Base-by-base conservation (phyloP, 202 grass and related monocot genomes). In the Carex sylvatica region DNA sequence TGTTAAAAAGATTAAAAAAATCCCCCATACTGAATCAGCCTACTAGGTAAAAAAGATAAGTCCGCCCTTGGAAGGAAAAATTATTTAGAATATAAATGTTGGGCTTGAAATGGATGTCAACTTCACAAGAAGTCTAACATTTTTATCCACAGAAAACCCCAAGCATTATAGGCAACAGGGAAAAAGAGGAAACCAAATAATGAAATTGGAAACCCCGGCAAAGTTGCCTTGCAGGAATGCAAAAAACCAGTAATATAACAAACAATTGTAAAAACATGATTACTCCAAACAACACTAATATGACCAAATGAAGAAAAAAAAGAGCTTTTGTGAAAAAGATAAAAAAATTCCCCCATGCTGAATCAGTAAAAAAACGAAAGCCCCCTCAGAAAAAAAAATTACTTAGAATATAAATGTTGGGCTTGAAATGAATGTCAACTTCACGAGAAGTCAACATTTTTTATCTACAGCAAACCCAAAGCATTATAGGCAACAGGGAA, bases 101-200 rank as follows among this genome's bases (percentile, higher is more conserved):
- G 72, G 49, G 49, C 15, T 75, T 75, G 26, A 75, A 33, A 75
- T 31, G 28, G 51, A 33, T 18, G 49, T 56, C 49, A 36, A 78
- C 52, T 78, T 9, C 30, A 59, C 6, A 4, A 16, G 13, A 58
- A 59, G 14, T 30, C n/a, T 0, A 1, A 78, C 9, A 19, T 35
- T 35, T 16, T 20, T 10, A 40, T 20, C 18, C 52, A 46, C 15
- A 78, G 4, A 3, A 71, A 49, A 49, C 40, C 68, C 68, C 9
- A 42, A 22, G 4, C 0, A 60, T 18, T 78, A 33, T 75, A 75
- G 72, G 72, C 49, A 75, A 75, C 71, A 56, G 72, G 72, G 51
- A 78, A 78, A 78, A 78, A 78, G 53, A 78, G 74, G 74, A 78
- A 58, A 59, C 74, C 53, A 78, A 78, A 36, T 20, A 38, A 78